A percentile compares a stretch with the other conserved stretches of the same genome.
Conservation (phyloP, 345 rosid genomes). For the Heritiera littoralis region DNA sequence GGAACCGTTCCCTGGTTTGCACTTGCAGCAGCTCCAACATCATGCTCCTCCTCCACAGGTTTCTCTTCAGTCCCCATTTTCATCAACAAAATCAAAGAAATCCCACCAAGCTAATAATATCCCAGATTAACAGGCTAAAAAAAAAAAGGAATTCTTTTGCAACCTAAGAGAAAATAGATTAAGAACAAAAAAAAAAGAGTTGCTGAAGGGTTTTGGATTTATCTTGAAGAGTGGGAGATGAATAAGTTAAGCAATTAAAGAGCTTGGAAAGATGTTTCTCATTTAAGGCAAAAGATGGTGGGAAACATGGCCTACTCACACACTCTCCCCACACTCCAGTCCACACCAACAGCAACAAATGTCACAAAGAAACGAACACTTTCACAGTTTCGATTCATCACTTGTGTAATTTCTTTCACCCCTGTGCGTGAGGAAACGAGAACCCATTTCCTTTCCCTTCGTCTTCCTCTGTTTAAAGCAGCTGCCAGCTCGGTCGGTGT, state of each 20-base stretch:
- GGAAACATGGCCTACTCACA: constrained; percentile 25
- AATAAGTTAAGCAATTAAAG: not conserved
- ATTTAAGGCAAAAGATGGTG: constrained; percentile 32
- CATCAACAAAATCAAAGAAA: constrained; percentile 9
- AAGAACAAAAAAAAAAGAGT: not conserved
- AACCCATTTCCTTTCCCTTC: not conserved
- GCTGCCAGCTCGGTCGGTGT: too few species aligned
- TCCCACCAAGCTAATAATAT: constrained; percentile 12
- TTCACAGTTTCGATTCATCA: not conserved
- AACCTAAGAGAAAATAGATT: not conserved
- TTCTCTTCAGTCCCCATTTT: constrained; percentile 36
- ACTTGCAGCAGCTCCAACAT: constrained; percentile 17
- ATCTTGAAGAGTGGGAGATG: constrained; percentile 17
- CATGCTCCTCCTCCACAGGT: constrained; percentile 21
- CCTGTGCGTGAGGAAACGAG: too few species aligned
- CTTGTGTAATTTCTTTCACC: not conserved
- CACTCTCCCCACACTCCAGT: not conserved
- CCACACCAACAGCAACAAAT: not conserved
- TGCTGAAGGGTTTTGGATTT: not conserved
- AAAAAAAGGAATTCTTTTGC: not conserved
- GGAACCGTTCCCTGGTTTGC: constrained; percentile 15
- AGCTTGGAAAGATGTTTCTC: not conserved
- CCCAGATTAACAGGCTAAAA: not conserved
- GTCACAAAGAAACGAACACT: not conserved
- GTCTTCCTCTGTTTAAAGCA: not conserved